Conservation (phyloP, 2,329 filamentous ascomycete species). For the Aspergillus brasiliensis region DNA sequence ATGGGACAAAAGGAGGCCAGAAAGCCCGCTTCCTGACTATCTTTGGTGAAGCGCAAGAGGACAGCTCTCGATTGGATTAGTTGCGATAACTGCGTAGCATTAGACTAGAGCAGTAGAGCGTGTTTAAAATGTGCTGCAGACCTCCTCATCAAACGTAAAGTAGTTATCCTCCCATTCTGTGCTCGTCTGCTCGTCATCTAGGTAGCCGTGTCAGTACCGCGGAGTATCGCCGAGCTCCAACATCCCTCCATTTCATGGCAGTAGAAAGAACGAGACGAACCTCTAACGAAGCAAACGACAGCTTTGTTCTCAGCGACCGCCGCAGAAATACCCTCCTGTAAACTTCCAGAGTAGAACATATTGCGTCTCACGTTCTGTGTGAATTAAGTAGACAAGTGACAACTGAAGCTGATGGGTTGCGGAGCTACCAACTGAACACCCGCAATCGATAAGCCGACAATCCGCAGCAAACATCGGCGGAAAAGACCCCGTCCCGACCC, state of each 20-base stretch:
- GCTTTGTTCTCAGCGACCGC: constrained; percentile 75
- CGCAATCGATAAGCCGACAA: neutral
- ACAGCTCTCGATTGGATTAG: constrained; percentile 66
- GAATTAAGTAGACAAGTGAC: neutral
- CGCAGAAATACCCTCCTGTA: constrained; percentile 77
- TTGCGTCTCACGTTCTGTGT: neutral
- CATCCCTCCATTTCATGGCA: neutral
- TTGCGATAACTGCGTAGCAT: constrained; percentile 52
- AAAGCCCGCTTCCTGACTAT: constrained; percentile 78
- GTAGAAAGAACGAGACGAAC: constrained; percentile 50
- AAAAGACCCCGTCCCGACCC: neutral
- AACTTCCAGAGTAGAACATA: constrained; percentile 80
- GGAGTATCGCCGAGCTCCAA: constrained; percentile 12
- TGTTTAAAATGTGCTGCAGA: neutral
- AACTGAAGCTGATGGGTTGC: neutral
- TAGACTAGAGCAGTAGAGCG: neutral
- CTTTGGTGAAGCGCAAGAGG: constrained; percentile 68
- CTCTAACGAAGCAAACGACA: constrained; percentile 81
- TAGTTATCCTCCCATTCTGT: constrained; percentile 72
- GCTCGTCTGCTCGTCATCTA: constrained; percentile 72
- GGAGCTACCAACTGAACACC: neutral
- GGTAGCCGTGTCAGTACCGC: constrained; percentile 6
- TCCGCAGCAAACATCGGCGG: neutral
- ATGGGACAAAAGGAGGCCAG: constrained; percentile 81
- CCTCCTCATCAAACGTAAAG: constrained; percentile 56